Percentiles rank a stretch among this genome's conserved stretches.
Conservation (phyloP, 331 rosid species). For the Cydonia oblonga region DNA sequence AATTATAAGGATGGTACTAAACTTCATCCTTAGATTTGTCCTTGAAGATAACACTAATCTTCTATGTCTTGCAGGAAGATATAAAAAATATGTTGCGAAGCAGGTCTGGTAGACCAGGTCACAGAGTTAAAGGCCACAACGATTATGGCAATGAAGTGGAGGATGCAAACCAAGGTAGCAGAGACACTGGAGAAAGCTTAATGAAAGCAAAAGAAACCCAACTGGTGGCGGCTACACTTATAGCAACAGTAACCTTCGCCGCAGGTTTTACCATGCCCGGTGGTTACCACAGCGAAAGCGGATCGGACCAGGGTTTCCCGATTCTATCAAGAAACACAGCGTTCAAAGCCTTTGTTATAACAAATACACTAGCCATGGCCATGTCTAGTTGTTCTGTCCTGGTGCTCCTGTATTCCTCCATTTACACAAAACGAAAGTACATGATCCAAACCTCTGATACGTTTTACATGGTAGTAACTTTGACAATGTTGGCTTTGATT, state of each 20-base stretch:
- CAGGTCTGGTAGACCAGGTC: too few relatives aligned
- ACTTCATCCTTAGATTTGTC: too few relatives aligned
- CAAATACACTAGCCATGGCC: neutral
- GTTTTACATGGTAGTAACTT: too few relatives aligned
- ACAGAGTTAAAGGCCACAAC: too few relatives aligned
- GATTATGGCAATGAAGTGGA: too few relatives aligned
- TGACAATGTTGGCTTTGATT: neutral
- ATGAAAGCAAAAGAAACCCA: neutral
- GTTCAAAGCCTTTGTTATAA: neutral
- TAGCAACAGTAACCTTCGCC: neutral
- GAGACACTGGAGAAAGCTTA: too few relatives aligned
- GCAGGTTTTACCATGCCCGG: slow-evolving; percentile 3
- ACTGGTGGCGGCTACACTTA: neutral
- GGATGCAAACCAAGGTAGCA: neutral
- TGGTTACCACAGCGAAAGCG: neutral
- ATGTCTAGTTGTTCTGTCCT: neutral
- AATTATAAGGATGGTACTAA: too few relatives aligned
- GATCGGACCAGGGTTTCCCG: neutral
- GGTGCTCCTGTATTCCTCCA: neutral
- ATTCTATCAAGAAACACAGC: neutral
- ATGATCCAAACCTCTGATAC: too few relatives aligned
- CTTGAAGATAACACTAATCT: too few relatives aligned
- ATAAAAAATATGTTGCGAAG: too few relatives aligned
- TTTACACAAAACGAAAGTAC: too few relatives aligned
- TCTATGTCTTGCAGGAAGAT: too few relatives aligned